phyloP scores from a whole-genome alignment of 164 flowering plant genomes.

The Umbellularia californica region DNA sequence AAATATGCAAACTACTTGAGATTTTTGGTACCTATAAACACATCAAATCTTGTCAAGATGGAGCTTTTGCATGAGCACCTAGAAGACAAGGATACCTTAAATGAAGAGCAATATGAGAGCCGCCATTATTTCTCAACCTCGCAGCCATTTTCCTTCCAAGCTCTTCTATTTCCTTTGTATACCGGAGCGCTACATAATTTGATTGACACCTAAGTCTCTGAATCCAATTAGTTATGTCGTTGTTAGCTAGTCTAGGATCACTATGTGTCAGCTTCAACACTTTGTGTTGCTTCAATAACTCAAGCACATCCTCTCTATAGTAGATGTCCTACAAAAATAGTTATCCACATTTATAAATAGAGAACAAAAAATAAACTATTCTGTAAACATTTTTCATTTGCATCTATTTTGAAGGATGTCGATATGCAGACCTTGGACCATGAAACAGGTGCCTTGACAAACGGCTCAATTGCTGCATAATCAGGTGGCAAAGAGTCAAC shows the following conservation, averaged over 20 bases:
- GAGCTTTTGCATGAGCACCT: neutral
- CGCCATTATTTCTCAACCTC: constrained; percentile 44
- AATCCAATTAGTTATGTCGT: constrained; percentile 55
- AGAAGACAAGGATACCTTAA: constrained; percentile 40
- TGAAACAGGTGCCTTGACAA: constrained; percentile 67
- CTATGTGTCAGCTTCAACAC: constrained; percentile 72
- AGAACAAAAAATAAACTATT: too few species aligned
- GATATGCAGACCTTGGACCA: constrained; percentile 67
- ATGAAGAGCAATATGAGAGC: constrained; percentile 76
- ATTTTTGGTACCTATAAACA: too few species aligned
- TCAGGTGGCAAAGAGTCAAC: constrained; percentile 58
- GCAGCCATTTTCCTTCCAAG: constrained; percentile 51
- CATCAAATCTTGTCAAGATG: too few species aligned
- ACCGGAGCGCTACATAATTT: constrained; percentile 67
- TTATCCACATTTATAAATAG: too few species aligned
- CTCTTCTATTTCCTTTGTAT: constrained; percentile 58
- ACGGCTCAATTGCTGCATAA: constrained; percentile 36
- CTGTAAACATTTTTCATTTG: neutral
- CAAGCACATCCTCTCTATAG: constrained; percentile 53
- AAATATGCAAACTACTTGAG: too few species aligned
- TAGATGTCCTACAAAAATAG: constrained; percentile 59
- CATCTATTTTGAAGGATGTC: neutral
- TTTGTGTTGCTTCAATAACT: constrained; percentile 52
- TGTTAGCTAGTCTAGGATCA: constrained; percentile 80
- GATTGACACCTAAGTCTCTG: constrained; percentile 80